phyloP scores from a whole-genome alignment of 2,329 filamentous ascomycete species.

The Fusarium armeniacum region DNA sequence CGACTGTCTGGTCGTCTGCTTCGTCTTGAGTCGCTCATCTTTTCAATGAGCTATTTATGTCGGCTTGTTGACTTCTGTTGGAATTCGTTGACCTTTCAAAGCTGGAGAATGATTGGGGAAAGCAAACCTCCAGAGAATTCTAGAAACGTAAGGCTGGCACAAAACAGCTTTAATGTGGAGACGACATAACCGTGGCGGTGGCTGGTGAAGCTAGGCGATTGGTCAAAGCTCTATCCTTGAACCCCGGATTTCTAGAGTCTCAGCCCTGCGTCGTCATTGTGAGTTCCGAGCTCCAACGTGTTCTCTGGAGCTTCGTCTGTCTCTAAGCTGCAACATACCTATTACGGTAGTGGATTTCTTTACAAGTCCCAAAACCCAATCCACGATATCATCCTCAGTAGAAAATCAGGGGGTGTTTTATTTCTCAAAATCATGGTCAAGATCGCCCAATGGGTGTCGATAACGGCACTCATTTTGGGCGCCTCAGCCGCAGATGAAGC shows the following conservation, averaged over 20 bases:
- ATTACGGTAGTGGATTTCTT: slow-evolving; percentile 25
- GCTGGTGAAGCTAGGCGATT: slow-evolving; percentile 43
- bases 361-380: not conserved
- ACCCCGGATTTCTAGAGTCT: slow-evolving; percentile 19
- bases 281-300: slow-evolving; percentile 39
- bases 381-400: too few relatives aligned
- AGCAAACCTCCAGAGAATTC: slow-evolving; percentile 19
- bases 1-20: slow-evolving; percentile 64
- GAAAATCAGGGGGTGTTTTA: not conserved
- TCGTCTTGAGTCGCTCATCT: slow-evolving; percentile 55
- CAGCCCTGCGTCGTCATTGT: slow-evolving; percentile 50
- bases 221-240: slow-evolving; percentile 41
- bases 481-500: slow-evolving; percentile 50
- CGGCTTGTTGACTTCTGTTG: not conserved
- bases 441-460: slow-evolving; percentile 52
- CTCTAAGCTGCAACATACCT: slow-evolving; percentile 12
- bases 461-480: slow-evolving; percentile 50
- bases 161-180: slow-evolving; percentile 27
- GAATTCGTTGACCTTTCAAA: not conserved
- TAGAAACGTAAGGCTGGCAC: slow-evolving; percentile 42
- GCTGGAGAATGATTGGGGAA: slow-evolving; percentile 9
- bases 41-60: not conserved
- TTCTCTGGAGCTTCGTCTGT: slow-evolving; percentile 40
- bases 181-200: slow-evolving; percentile 32
- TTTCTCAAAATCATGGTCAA: slow-evolving; percentile 49